Evolutionary conservation across 2,329 filamentous ascomycete species (phyloP), one percentile per base, ranked within the genome.

Genomic region (Ophiostoma ulmi): DNA sequence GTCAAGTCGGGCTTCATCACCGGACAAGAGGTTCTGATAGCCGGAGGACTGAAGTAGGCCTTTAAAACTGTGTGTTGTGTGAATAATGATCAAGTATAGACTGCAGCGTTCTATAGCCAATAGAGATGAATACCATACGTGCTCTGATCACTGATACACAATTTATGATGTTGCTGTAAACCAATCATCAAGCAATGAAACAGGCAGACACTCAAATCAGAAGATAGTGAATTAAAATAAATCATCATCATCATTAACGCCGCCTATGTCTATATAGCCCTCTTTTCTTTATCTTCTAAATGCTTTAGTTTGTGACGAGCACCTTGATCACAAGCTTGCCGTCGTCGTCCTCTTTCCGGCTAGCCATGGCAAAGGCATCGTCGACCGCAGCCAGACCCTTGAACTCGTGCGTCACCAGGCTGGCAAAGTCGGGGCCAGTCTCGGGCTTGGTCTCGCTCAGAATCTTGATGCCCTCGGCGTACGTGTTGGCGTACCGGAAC

Each of bases 301-400:
- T 22, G 10, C 17, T 17, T 31, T 68, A 72, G 63, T 72, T 72
- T 8, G 67, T 70, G 31, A 88, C 82, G 70, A 93, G 84, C 13
- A 93, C 91, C 81, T 94, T 94, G 74, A 94, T 81, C 7, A 94
- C 90, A 74, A 93, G 78, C 13, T 88, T 88, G 0, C 90, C 90
- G 20, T 87, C 80, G 35, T 87, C 88, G 74, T 94, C 91, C 76
- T 88, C 88, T 14, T 89, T 88, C 78, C 85, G 88, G 0, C 85
- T 88, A 0, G 91, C 91, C 86, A 92, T 90, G 67, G 87, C 85
- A 75, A 94, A 93, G 0, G 90, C 91, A 39, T 87, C 82, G n/a
- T 84, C 83, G 13, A 89, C 88, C 41, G 81, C 82, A 1, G 84
- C 85, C 67, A 94, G 79, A 0, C 90, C 90, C 67, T 81, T 83